Evolutionary conservation across 345 rosid species (phyloP).

Genomic region (Orychophragmus violaceus): DNA sequence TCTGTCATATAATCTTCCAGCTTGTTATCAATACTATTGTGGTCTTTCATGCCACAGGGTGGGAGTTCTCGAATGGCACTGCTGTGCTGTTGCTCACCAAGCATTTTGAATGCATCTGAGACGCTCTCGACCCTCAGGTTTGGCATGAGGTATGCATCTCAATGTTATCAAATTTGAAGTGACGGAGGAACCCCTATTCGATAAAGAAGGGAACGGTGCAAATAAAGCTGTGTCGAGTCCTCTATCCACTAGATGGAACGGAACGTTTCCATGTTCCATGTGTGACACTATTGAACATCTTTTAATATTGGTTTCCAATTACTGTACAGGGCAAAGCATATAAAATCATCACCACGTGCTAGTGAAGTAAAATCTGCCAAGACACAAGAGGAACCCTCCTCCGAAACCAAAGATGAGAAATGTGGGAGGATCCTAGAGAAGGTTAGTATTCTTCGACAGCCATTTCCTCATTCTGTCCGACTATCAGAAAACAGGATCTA

Average conservation of each 20-base stretch:
- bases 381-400: slow-evolving; percentile 28
- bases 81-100: slow-evolving; percentile 90
- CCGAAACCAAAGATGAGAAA: slow-evolving; percentile 39
- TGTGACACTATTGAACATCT: not conserved
- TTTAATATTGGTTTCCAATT: not conserved
- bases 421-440: slow-evolving; percentile 43
- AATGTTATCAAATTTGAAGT: too few relatives aligned
- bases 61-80: slow-evolving; percentile 77
- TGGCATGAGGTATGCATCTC: slow-evolving; percentile 61
- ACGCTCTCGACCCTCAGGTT: slow-evolving; percentile 85
- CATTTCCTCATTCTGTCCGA: slow-evolving; percentile 3
- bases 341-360: slow-evolving; percentile 54
- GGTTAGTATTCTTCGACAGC: slow-evolving; percentile 35
- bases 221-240: too few relatives aligned
- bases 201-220: too few relatives aligned
- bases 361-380: slow-evolving; percentile 40
- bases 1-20: not conserved
- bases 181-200: too few relatives aligned
- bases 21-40: not conserved
- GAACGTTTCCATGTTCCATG: not conserved
- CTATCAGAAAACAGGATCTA: slow-evolving; percentile 4
- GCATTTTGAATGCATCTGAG: slow-evolving; percentile 71
- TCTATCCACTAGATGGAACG: not conserved
- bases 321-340: slow-evolving; percentile 70
- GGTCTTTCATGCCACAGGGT: slow-evolving; percentile 47